Base-by-base conservation (phyloP, 192 early-diverging fungal species). In the Coemansia sp. region DNA sequence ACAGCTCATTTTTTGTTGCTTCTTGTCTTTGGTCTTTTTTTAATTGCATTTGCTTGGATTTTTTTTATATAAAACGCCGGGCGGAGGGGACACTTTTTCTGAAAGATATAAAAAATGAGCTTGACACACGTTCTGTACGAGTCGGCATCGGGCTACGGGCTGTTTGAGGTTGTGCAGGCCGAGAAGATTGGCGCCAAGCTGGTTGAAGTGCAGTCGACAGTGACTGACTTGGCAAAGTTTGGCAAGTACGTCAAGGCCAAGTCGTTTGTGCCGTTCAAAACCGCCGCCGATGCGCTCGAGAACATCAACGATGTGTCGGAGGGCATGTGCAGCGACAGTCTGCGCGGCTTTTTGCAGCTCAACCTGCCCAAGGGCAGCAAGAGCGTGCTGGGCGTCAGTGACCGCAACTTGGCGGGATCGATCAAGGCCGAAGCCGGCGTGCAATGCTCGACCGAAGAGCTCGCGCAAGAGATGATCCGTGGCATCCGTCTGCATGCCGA, bases 231-330 rank as follows among this genome's bases (percentile, higher is more conserved):
- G 47, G 84, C 89, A 53, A 92, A 92, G 77, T 97, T 99, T 74
- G 86, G 89, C 69, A 93, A 96, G 74, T 88, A 87, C 71, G 74
- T 98, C 54, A 93, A 93, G 73, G 86, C 96, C 68, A 94, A 91
- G 83, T 94, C 93, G n/a, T 97, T 98, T 74, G 85, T 84, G 43
- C 96, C 97, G 51, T 99, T 99, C 87, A 95, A 94, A 80, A 91
- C 84, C 75, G 94, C 97, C 37, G 94, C 91, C 29, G 90, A 99
- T 80, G 97, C 97, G 65, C 84, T 99, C 35, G 96, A 98, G 77
- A 99, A 98, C 83, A 91, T 93, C 60, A 98, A 94, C 84, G 94
- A 97, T 72, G 89, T 99, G 21, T 96, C 95, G 58, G 97, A 99
- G 88, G 97, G 93, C 64, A 84, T 96, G 74, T 87, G 92, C 75